Conservation (phyloP, 2,329 filamentous ascomycete genomes). For the Nothophaeocryptopus gaeumannii region DNA sequence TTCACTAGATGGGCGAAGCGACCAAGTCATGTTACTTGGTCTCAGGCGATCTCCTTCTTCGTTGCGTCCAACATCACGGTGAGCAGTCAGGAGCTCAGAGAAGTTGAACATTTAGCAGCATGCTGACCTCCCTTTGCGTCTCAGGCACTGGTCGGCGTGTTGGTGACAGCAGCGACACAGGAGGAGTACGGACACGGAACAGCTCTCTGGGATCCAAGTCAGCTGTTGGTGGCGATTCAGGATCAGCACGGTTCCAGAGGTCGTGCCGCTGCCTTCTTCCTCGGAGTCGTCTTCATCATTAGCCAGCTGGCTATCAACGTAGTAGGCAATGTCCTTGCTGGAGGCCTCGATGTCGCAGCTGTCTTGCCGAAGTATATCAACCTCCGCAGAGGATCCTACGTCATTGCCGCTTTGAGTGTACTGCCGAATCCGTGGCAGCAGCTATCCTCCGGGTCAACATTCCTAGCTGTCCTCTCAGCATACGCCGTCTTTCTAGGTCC, state of each 20-base stretch:
- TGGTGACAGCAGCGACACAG: slow-evolving; percentile 14
- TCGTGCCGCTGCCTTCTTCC: slow-evolving; percentile 10
- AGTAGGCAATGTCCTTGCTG: slow-evolving; percentile 10
- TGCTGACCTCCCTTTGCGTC: too few relatives aligned
- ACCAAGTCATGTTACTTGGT: slow-evolving; percentile 10
- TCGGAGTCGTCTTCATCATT: slow-evolving; percentile 8
- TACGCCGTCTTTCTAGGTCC: slow-evolving; percentile 10
- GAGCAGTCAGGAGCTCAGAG: background rate
- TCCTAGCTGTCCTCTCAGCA: slow-evolving; percentile 9
- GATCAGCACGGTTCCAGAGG: slow-evolving; percentile 12
- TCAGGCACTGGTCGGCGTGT: slow-evolving; percentile 1
- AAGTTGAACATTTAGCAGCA: too few relatives aligned
- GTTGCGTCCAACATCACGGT: slow-evolving; percentile 9
- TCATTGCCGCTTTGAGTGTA: slow-evolving; percentile 5
- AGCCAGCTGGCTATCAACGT: slow-evolving; percentile 11
- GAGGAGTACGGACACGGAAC: slow-evolving; percentile 8
- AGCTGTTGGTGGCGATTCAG: slow-evolving; percentile 14
- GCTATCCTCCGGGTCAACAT: slow-evolving; percentile 9
- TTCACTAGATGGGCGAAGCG: slow-evolving; percentile 11
- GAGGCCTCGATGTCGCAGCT: slow-evolving; percentile 11
- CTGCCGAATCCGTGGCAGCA: slow-evolving; percentile 13
- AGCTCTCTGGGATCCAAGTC: slow-evolving; percentile 9
- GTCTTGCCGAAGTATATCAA: slow-evolving; percentile 11
- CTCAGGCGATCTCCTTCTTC: slow-evolving; percentile 9
- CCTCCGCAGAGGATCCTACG: slow-evolving; percentile 10